Percentiles rank a stretch among this genome's conserved stretches.
phyloP scores from a whole-genome alignment of 78 protist species.

The Mantamonas sphyraenae region DNA sequence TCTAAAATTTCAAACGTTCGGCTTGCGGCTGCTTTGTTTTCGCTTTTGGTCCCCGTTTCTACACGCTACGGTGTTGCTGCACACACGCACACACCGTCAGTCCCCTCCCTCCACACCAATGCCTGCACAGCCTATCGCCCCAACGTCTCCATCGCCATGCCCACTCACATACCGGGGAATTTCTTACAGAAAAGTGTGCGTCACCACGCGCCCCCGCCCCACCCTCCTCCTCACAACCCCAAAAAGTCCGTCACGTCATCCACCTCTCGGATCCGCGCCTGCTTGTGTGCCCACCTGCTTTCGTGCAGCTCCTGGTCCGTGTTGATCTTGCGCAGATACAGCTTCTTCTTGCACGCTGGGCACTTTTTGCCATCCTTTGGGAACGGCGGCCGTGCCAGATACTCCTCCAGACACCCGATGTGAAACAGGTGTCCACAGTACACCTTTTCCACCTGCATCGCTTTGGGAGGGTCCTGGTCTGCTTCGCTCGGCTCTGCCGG shows the following conservation, averaged over 20 bases:
- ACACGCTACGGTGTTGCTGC: no score
- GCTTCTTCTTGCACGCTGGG: neutral
- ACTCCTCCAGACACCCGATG: neutral
- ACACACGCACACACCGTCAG: no score
- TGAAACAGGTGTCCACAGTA: neutral
- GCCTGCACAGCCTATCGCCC: no score
- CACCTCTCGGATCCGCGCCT: neutral
- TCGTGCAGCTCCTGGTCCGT: neutral
- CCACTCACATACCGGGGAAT: no score
- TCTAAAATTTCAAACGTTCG: no score
- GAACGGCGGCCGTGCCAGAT: neutral
- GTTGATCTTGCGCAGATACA: neutral
- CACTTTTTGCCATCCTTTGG: neutral
- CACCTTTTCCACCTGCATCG: neutral
- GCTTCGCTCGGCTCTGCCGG: neutral
- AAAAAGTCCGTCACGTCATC: neutral
- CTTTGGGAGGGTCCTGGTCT: neutral
- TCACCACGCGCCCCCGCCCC: no score
- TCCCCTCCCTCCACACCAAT: no score
- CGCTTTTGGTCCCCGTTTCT: no score
- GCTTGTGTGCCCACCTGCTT: neutral
- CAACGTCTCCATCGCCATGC: no score
- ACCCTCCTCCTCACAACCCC: no score
- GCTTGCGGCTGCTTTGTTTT: no score
- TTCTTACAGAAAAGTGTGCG: no score